Evolutionary conservation across 331 rosid species (phyloP), one percentile per base, ranked within the genome.

Genomic region (Dryas integrifolia): DNA sequence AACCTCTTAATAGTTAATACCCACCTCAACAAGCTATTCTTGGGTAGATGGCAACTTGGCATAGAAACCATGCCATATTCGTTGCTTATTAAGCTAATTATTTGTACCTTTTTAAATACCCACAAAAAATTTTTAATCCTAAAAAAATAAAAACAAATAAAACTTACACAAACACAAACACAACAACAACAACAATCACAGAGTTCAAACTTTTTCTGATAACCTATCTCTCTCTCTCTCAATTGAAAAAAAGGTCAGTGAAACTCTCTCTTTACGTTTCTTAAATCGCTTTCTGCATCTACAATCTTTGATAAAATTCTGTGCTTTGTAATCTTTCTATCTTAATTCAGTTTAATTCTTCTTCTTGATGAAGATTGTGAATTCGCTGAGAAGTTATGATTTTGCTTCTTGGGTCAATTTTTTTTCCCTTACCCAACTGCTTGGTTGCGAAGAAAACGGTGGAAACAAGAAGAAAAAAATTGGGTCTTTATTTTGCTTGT

Each of bases 1-100:
- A 21, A 21, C 24, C 24, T 21, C 24, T 69, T 72, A 46, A 81
- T 85, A 82, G 85, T 58, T 81, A 87, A 80, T 88, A 76, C 77
- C 92, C 90, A 88, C 78, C 90, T 79, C 89, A 82, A 77, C 91
- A 90, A 85, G 92, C 95, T 85, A 92, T 85, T 90, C 88, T 86
- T 72, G 83, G 85, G 88, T 78, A 72, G 81, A 80, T 86, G 84
- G 89, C 97, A 84, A 84, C 89, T 82, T 77, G 70, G 85, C 88
- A 81, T 51, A 63, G 80, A 86, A 78, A 87, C 73, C 83, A 77
- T 81, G 66, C 73, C 81, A 74, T 72, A 91, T 85, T 87, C 85
- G 77, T 84, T 83, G 84, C 81, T 85, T 77, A 76, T 76, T 73
- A 82, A 73, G 85, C 35, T 76, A 49, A 64, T 41, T 47, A 61